These are phyloP conservation scores for Bertia moriformis DNA, from an alignment of 2,329 filamentous ascomycete genomes.

Conservation along the genomic window DNA sequence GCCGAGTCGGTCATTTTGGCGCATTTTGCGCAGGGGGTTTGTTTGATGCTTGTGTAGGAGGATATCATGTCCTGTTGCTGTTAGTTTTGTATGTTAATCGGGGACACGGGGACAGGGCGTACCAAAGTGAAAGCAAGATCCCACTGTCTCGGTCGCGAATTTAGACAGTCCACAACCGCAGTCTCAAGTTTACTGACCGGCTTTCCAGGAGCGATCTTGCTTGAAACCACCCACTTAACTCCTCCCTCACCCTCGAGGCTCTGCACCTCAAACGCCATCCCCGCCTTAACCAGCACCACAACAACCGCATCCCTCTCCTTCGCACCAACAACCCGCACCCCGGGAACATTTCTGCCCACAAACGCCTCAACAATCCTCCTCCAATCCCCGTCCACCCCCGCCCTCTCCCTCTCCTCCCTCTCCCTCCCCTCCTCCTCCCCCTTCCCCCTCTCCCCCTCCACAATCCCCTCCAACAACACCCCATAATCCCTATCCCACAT, in stretches of 20 bases:
- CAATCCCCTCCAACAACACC: constrained; percentile 14
- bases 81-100: constrained; percentile 1
- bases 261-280: constrained; percentile 17
- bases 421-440: constrained; percentile 10
- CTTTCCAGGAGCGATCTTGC: constrained; percentile 9
- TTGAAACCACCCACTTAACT: constrained; percentile 15
- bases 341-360: constrained; percentile 5
- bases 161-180: constrained; percentile 16
- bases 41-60: constrained; percentile 22
- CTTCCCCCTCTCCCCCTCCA: constrained; percentile 11
- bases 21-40: constrained; percentile 20
- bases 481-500: constrained; percentile 24
- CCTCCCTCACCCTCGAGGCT: constrained; percentile 8
- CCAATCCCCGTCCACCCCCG: constrained; percentile 14
- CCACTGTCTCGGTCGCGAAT: constrained; percentile 18
- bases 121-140: constrained; percentile 21
- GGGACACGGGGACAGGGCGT: constrained; percentile 5
- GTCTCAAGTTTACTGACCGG: constrained; percentile 15
- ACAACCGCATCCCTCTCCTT: constrained; percentile 8
- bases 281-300: constrained; percentile 14
- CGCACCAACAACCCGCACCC: not conserved
- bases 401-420: constrained; percentile 14
- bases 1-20: constrained; percentile 16
- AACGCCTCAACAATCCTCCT: constrained; percentile 15
- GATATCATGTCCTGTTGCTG: constrained; percentile 20